Evolutionary conservation across 1,284 basidiomycete species (phyloP), one percentile per base, ranked within the genome.

Genomic region (Moesziomyces parantarcticus): DNA sequence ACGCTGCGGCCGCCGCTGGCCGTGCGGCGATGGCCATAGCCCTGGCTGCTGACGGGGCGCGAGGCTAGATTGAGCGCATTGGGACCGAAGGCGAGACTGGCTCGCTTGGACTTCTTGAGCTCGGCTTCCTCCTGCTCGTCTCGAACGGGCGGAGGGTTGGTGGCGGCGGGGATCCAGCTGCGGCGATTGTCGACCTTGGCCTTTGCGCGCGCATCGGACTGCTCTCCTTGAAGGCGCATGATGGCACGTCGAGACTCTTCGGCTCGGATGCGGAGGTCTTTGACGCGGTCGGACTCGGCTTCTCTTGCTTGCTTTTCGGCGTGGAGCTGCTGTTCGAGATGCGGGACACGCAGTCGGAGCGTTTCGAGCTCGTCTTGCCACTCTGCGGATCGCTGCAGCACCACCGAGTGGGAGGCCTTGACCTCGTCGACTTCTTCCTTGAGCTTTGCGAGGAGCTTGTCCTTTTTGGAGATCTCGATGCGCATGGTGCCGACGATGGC

Each of bases 171-270:
- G 20, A 63, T 40, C 71, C 75, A 77, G 45, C 65, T 69, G 23
- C 78, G 53, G 11, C 70, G 62, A 23, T 77, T 69, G 41, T 75
- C 72, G 3, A 50, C 57, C 48, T 77, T 78, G 14, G 73, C 74
- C 26, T 76, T 76, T 18, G 77, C 64, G 13, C 71, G 50, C 11
- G 65, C 70, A 36, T 73, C 65, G 20, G 67, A 64, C 50, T 80
- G 78, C 41, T 77, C 68, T 32, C 69, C 68, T 44, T 80, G 78
- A 6, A 81, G 65, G 9, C 78, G 55, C 79, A 81, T 81, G 64
- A 81, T 80, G 39, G 79, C 79, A 5, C 78, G 64, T 11, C 79
- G 61, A 41, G 71, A 73, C 49, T 81, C 79, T 40, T 81, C 79
- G 25, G 74, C 75, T n/a, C 77, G 63, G n/a, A 75, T 63, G 21